Base-by-base conservation (phyloP, 257 asterid genomes). In the Cynanchum wilfordii region DNA sequence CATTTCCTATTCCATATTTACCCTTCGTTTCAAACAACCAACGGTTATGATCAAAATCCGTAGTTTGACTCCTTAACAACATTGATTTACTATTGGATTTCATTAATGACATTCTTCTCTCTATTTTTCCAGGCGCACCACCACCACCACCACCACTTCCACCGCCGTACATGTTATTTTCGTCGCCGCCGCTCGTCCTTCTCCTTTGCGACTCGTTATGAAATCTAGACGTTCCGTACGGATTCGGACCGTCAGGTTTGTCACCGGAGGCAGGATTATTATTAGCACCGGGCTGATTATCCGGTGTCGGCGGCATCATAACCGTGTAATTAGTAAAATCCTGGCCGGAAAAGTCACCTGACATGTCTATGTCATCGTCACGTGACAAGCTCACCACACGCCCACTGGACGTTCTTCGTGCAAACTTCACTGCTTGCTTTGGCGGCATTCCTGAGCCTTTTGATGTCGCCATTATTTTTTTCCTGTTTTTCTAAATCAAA, bases 11-110 rank as follows among this genome's bases (percentile, higher is more conserved):
- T 0, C 99, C 99, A 71, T 94, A 94, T 58, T 85, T 94, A 5
- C 99, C 99, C 73, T 91, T 94, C 4, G 97, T 85, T 29, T 94
- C 97, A 58, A 91, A 94, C 70, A 94, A 85, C 96, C 96, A 94
- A 13, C 97, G 86, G 51, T 94, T 94, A 78, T 94, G 99, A 58
- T 94, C 99, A 33, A 94, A 94, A 67, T 94, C 99, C 29, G 87
- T 93, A 19, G 99, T 91, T 56, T 91, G 98, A 89, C 86, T 87
- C 76, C 99, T 80, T 74, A 94, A 58, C 38, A 91, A 79, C 97
- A 94, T 94, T 1, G 98, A 89, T 45, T 89, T 94, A 24, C 80
- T 86, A 59, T 80, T 86, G 38, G 82, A 68, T 49, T 87, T 89
- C 84, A 85, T 70, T 7, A 89, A 38, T 3, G 97, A 93, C 90